A percentile compares a stretch with the other conserved stretches of the same genome.
phyloP scores from a whole-genome alignment of 805 yeast species.

The Osmozyma mogii region DNA sequence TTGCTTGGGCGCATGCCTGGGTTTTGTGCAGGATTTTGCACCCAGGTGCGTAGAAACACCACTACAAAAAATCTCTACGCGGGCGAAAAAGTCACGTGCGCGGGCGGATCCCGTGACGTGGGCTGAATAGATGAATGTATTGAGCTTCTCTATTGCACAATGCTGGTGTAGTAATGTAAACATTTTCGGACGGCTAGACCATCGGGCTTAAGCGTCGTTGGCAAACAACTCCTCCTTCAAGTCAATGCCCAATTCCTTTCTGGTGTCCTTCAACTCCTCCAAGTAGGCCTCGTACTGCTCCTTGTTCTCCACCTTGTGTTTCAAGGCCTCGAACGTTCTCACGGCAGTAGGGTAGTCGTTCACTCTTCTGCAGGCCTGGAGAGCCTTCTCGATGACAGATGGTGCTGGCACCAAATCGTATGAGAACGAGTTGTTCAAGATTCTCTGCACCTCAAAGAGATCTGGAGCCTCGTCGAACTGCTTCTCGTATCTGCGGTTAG shows the following conservation, averaged over 20 bases:
- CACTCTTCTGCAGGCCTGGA: conserved; percentile 97
- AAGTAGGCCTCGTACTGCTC: conserved; percentile 94
- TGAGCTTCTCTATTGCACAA: too few relatives aligned
- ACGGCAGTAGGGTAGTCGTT: conserved; percentile 98
- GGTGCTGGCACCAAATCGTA: conserved; percentile 99
- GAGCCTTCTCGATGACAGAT: conserved; percentile 87
- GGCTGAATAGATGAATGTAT: too few relatives aligned
- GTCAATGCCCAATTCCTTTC: conserved; percentile 89
- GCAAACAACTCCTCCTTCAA: conserved; percentile 79
- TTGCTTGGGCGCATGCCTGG: not conserved
- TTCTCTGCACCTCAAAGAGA: conserved; percentile 58
- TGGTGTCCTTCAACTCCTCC: conserved; percentile 84
- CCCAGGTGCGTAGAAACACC: conserved; percentile 2
- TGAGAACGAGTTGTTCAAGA: conserved; percentile 94
- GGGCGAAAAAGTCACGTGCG: too few relatives aligned
- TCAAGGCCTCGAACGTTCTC: conserved; percentile 95
- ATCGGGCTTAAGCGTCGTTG: conserved; percentile 22
- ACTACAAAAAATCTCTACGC: too few relatives aligned
- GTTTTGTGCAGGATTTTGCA: conserved; percentile 5
- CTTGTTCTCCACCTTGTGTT: conserved; percentile 90
- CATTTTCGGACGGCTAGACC: too few relatives aligned
- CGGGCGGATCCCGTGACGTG: too few relatives aligned
- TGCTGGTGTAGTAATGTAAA: too few relatives aligned
- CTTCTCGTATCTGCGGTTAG: conserved; percentile 69
- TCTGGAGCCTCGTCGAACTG: conserved; percentile 85